Base-by-base conservation (phyloP, 2,329 filamentous ascomycete species). In the Metarhizium guizhouense region DNA sequence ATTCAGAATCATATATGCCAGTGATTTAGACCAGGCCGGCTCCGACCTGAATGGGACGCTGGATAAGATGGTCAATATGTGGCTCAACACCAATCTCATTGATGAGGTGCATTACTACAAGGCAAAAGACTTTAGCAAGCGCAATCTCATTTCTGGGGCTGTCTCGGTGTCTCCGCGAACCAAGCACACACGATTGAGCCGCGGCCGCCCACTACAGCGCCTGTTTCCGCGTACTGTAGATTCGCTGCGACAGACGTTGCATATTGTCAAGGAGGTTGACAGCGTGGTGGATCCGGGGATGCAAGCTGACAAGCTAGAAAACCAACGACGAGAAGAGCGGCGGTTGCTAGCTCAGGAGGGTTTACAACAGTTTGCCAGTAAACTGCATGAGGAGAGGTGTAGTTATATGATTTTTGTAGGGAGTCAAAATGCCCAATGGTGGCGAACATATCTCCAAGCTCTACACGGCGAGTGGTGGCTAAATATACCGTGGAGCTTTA, bases 51-150 rank as follows among this genome's bases (percentile, higher is more conserved):
- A 54, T n/a, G 52, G 50, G 47, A 65, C 62, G 6, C 59, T 66
- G 25, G 63, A 65, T 13, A 55, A 54, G 40, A 63, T 66, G 61
- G 59, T 64, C 45, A 58, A 55, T 58, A 66, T 66, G 64, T 66
- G 65, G 65, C 58, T 66, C 43, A 58, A 53, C 47, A 67, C 65
- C 29, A 67, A 67, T 55, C 56, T 66, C 29, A 54, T 67, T 20
- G 63, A 66, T 54, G 62, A 66, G 52, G 64, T 67, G 10, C 62
- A 56, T 54, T 65, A 64, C 56, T 65, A 66, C 58, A 61, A 62
- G 52, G 65, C 61, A 55, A 66, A 67, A 51, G 64, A 67, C 54
- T 65, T 67, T 54, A 63, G 57, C 6, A 61, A 56, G 54, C 59
- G 58, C 18, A 59, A 47, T 32, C 16, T 62, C 18, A 32, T 59